Evolutionary conservation across 1,284 basidiomycete species (phyloP).

Genomic region (Trametes versicolor): DNA sequence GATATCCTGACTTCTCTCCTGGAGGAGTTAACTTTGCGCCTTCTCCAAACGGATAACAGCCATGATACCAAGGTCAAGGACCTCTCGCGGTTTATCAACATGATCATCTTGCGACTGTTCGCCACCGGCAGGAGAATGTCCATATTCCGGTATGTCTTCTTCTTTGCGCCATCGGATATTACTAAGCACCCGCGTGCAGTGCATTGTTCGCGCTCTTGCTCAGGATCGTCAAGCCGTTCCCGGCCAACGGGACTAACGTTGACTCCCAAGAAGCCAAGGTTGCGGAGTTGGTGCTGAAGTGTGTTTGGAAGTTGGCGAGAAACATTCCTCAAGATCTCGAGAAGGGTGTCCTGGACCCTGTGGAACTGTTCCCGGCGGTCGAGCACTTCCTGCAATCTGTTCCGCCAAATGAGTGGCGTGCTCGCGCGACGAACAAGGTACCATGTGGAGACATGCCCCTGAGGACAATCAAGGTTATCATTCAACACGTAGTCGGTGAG

Average conservation of each 20-base stretch:
- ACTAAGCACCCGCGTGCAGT: slow-evolving; percentile 44
- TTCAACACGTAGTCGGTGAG: slow-evolving; percentile 94
- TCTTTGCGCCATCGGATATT: slow-evolving; percentile 9
- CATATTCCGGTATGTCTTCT: slow-evolving; percentile 82
- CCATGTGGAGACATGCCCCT: slow-evolving; percentile 98
- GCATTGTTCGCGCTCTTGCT: slow-evolving; percentile 87
- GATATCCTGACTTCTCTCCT: slow-evolving; percentile 83
- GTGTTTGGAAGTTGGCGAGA: slow-evolving; percentile 97
- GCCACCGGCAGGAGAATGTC: slow-evolving; percentile 92
- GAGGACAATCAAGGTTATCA: slow-evolving; percentile 96
- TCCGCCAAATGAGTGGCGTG: slow-evolving; percentile 96
- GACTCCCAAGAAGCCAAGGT: slow-evolving; percentile 90
- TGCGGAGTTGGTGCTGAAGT: slow-evolving; percentile 97
- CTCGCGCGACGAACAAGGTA: slow-evolving; percentile 88
- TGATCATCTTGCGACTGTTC: slow-evolving; percentile 95
- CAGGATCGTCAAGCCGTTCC: slow-evolving; percentile 90
- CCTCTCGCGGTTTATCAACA: slow-evolving; percentile 96
- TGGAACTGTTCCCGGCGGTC: slow-evolving; percentile 92
- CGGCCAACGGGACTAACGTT: slow-evolving; percentile 67
- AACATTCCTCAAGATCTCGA: slow-evolving; percentile 93
- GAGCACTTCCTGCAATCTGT: slow-evolving; percentile 95
- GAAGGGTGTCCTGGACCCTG: slow-evolving; percentile 83
- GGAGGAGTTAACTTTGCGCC: slow-evolving; percentile 88
- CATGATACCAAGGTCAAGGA: slow-evolving; percentile 81
- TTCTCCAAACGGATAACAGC: slow-evolving; percentile 93